Conservation (phyloP, 2,329 filamentous ascomycete species). For the Sporothrix phasma region DNA sequence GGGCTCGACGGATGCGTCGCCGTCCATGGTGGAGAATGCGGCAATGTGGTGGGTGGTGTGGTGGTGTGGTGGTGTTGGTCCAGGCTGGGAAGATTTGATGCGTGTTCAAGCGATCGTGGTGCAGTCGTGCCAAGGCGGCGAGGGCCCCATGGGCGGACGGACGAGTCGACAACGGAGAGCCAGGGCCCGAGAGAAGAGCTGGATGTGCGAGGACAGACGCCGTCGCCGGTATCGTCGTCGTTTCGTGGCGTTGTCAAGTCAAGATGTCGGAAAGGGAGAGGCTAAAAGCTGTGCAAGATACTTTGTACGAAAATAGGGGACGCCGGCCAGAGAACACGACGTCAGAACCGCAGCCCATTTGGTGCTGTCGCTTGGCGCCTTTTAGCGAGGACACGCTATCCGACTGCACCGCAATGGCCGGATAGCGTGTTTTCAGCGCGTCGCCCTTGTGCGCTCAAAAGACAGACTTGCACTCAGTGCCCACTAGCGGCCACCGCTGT, state of each 20-base stretch:
- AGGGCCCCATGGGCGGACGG: conserved; percentile 11
- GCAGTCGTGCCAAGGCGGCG: conserved; percentile 8
- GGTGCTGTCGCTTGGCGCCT: neutral
- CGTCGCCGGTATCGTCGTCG: neutral
- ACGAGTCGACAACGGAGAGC: neutral
- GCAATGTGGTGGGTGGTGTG: no score
- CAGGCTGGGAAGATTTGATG: neutral
- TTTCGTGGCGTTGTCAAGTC: neutral
- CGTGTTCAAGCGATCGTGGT: conserved; percentile 7
- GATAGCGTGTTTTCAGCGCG: neutral
- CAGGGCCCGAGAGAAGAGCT: no score
- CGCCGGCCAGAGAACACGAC: conserved; percentile 13
- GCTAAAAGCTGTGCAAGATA: neutral
- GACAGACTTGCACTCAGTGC: neutral
- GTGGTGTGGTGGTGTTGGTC: neutral
- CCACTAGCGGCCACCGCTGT: neutral
- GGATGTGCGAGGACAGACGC: neutral
- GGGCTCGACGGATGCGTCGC: conserved; percentile 59
- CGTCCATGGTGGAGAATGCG: conserved; percentile 52
- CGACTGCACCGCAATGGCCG: neutral
- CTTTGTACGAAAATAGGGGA: neutral
- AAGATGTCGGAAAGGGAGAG: neutral
- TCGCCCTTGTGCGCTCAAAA: neutral
- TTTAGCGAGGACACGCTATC: neutral
- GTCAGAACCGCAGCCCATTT: conserved; percentile 9